Evolutionary conservation across 768 basidiomycete species (phyloP), one percentile per base, ranked within the genome.

Genomic region (Lactifluus subvellereus): DNA sequence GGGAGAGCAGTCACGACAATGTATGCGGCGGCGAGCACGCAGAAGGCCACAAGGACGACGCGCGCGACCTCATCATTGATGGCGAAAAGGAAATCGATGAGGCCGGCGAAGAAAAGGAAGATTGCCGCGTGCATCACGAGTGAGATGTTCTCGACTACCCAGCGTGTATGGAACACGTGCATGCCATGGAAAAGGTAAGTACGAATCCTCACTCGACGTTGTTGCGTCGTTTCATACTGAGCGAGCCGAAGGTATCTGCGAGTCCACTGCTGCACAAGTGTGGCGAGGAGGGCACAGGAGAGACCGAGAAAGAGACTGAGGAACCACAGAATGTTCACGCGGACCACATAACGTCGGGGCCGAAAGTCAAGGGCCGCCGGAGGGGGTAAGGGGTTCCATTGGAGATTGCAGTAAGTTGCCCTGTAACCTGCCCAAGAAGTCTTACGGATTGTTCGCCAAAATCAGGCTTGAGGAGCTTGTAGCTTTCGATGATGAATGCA

Each of bases 311-410:
- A 57, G 43, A 67, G 64, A 32, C 66, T 67, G 57, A 60, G 43
- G 58, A 67, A 67, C 66, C 66, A 67, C 30, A 67, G 37, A 10
- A 57, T 67, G 11, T 67, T 67, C 22, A 67, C 64, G 37, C 55
- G 57, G 30, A 66, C 8, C 10, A 43, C 40, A 22, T 27, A 45
- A 6, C 53, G 49, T 42, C 16, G 10, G 4, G 43, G 35, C 3
- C 5, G 30, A 37, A 64, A 66, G 13, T 53, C 60, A 11, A 7
- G 16, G 14, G 32, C 5, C 3, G 30, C 14, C 8, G 38, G 54
- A 13, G 50, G 1, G 18, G 49, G 13, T 2, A 47, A 13, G 4
- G 49, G 11, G 32, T 32, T 32, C 57, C 57, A 33, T 45, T 66
- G n/a, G 66, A 57, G 59, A 60, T 56, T 4, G 32, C 54, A 14